These are phyloP conservation scores for Oehlia diaphana DNA, from an alignment of 192 early-diverging fungal genomes.

Conservation along the genomic window DNA sequence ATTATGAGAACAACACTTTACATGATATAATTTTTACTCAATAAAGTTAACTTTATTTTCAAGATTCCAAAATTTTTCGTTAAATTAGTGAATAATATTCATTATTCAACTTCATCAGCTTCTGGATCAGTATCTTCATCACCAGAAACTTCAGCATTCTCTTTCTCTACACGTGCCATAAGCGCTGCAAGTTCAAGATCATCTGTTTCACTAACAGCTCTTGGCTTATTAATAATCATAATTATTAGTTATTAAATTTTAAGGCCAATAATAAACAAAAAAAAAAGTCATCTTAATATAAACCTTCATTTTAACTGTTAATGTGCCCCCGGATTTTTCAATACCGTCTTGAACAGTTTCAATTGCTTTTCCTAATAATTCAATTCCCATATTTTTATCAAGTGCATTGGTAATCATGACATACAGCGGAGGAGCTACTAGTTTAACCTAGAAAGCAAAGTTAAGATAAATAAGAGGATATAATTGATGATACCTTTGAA, in stretches of 20 bases:
- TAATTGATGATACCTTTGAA: constrained; percentile 63
- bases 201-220: constrained; percentile 87
- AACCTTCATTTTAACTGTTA: constrained; percentile 86
- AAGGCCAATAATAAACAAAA: background rate
- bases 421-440: constrained; percentile 94
- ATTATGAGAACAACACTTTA: too few species aligned
- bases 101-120: constrained; percentile 37
- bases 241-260: background rate
- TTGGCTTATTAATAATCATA: constrained; percentile 56
- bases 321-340: constrained; percentile 66
- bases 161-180: constrained; percentile 85
- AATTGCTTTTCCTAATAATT: constrained; percentile 88
- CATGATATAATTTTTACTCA: too few species aligned
- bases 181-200: constrained; percentile 90
- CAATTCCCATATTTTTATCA: constrained; percentile 83
- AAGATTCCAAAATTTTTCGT: background rate
- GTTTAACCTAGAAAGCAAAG: constrained; percentile 74
- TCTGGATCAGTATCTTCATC: constrained; percentile 85
- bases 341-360: constrained; percentile 78
- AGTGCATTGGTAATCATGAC: constrained; percentile 84
- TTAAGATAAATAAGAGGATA: constrained; percentile 59
- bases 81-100: background rate
- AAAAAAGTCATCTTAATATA: constrained; percentile 14
- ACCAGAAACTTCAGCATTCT: constrained; percentile 90
- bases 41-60: background rate